Evolutionary conservation across 106 monocot genomes (phyloP).

Genomic region (Dioscorea dumetorum): DNA sequence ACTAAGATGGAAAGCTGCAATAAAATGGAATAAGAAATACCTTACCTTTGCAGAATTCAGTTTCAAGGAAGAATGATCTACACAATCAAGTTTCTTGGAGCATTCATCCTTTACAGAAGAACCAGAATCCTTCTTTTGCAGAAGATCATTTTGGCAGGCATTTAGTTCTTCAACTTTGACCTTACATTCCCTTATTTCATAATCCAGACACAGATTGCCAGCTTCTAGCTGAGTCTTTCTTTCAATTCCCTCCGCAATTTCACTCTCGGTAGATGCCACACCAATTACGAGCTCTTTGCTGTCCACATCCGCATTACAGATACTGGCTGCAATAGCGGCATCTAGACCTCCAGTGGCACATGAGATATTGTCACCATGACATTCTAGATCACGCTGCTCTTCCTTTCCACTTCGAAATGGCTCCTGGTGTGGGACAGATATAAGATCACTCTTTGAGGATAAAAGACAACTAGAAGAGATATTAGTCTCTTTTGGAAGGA

Average conservation of each 20-base stretch:
- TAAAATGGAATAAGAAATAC: background rate
- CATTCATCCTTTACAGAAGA: slow-evolving; percentile 1
- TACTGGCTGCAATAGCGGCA: slow-evolving; percentile 9
- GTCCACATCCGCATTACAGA: slow-evolving; percentile 1
- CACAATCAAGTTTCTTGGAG: slow-evolving; percentile 4
- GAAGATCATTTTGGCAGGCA: slow-evolving; percentile 2
- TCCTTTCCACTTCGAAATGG: slow-evolving; percentile 9
- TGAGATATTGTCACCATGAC: slow-evolving; percentile 37
- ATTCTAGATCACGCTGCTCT: slow-evolving; percentile 21
- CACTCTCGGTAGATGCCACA: slow-evolving; percentile 14
- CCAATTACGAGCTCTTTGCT: slow-evolving; percentile 15
- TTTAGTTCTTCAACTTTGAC: background rate
- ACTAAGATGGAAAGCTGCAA: background rate
- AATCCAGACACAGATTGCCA: background rate
- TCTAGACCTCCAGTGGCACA: slow-evolving; percentile 31
- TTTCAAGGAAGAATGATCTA: background rate
- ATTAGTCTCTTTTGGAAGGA: background rate
- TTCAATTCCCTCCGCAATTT: slow-evolving; percentile 10
- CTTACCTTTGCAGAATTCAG: background rate
- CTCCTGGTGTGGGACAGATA: background rate
- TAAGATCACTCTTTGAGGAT: background rate
- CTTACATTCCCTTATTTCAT: background rate
- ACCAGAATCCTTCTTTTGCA: slow-evolving; percentile 9
- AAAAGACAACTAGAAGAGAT: background rate
- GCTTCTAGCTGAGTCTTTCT: background rate